Evolutionary conservation across 805 yeast species (phyloP).

Genomic region (Wickerhamiella kazuoi): DNA sequence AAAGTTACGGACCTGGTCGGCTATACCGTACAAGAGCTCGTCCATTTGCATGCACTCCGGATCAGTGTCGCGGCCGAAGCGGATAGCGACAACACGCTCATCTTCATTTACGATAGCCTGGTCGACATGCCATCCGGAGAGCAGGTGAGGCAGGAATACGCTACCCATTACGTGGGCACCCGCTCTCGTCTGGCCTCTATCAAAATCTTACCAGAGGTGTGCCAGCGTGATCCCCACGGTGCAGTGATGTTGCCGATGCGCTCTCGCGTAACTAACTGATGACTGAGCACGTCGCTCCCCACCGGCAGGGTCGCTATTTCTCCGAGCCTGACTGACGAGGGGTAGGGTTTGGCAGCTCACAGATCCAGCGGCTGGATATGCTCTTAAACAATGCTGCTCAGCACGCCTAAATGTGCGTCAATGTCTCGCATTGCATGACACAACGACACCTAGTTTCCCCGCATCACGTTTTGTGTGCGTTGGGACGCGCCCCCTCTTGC

Average conservation of each 20-base stretch:
- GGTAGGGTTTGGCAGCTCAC: not conserved
- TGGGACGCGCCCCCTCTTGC: too few relatives aligned
- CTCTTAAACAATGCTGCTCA: too few relatives aligned
- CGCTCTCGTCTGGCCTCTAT: not conserved
- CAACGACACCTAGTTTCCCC: too few relatives aligned
- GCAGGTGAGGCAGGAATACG: slow-evolving; percentile 62
- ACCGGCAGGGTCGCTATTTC: too few relatives aligned
- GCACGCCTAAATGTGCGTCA: too few relatives aligned
- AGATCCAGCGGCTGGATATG: too few relatives aligned
- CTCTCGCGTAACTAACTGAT: too few relatives aligned
- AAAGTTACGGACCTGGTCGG: slow-evolving; percentile 72
- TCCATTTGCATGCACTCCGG: slow-evolving; percentile 80
- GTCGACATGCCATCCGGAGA: slow-evolving; percentile 92
- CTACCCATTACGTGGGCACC: slow-evolving; percentile 40
- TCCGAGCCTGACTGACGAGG: too few relatives aligned
- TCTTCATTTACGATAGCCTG: slow-evolving; percentile 85
- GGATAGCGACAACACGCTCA: slow-evolving; percentile 66
- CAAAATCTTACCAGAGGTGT: not conserved
- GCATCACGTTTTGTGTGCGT: too few relatives aligned
- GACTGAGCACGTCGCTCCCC: too few relatives aligned
- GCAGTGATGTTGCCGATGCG: not conserved
- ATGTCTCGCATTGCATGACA: too few relatives aligned
- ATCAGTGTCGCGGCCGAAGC: slow-evolving; percentile 70
- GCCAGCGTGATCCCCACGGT: not conserved
- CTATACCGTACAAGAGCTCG: slow-evolving; percentile 58